Conservation (phyloP, 2,329 filamentous ascomycete species). For the Diaporthe citriasiana region DNA sequence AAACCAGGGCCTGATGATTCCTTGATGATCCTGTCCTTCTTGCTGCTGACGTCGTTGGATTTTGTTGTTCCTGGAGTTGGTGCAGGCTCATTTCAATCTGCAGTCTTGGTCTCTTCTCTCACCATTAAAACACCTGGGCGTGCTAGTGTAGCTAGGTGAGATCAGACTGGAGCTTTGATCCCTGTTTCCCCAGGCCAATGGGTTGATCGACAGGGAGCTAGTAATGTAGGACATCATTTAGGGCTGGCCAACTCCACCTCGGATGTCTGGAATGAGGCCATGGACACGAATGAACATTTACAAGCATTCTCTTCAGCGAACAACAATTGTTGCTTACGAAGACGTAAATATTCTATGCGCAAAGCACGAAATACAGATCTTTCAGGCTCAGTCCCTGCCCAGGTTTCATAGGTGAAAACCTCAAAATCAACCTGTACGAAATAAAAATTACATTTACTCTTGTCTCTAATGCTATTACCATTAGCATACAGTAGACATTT, state of each 20-base stretch:
- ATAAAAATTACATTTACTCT: not conserved
- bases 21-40: not conserved
- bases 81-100: not conserved
- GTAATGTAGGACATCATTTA: not conserved
- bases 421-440: not conserved
- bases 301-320: not conserved
- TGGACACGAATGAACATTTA: not conserved
- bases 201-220: conserved; percentile 24
- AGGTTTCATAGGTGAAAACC: not conserved
- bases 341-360: too few relatives aligned
- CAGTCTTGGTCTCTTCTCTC: not conserved
- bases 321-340: too few relatives aligned
- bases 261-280: not conserved
- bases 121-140: too few relatives aligned
- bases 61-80: not conserved
- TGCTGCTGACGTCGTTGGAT: conserved; percentile 6
- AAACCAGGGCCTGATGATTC: not conserved
- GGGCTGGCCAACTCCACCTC: conserved; percentile 15
- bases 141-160: not conserved
- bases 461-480: not conserved
- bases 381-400: not conserved
- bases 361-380: not conserved
- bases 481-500: too few relatives aligned
- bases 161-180: conserved; percentile 10
- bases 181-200: conserved; percentile 15